Evolutionary conservation across 306 rosid genomes (phyloP).

Genomic region (cucumber (Cucumis sativus)): DNA sequence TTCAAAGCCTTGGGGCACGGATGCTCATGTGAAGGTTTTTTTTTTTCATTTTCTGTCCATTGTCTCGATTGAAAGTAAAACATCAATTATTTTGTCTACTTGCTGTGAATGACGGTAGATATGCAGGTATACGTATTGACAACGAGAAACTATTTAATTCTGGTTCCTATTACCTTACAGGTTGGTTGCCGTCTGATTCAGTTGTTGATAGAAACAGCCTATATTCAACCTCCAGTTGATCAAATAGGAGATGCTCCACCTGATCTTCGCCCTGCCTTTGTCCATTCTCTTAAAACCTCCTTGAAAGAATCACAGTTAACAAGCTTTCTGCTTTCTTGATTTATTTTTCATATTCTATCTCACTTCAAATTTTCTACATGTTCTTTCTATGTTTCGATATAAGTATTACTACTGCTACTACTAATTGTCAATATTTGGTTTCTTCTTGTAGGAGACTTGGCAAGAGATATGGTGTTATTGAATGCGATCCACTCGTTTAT

Average conservation of each 20-base stretch:
- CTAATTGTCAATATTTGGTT: neutral
- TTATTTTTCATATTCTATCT: neutral
- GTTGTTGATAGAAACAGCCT: constrained; percentile 70
- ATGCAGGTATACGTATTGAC: neutral
- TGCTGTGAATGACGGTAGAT: neutral
- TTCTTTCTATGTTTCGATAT: neutral
- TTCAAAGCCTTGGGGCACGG: constrained; percentile 81
- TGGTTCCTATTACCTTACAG: constrained; percentile 18
- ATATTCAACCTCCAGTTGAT: constrained; percentile 70
- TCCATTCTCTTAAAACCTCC: constrained; percentile 44
- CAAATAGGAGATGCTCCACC: constrained; percentile 65
- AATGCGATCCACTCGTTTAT: constrained; percentile 65
- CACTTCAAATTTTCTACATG: neutral
- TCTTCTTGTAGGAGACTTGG: constrained; percentile 37
- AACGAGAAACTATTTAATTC: neutral
- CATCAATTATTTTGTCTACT: neutral
- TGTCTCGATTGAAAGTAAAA: neutral
- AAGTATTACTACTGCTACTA: neutral
- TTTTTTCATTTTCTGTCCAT: neutral
- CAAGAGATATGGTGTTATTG: constrained; percentile 85
- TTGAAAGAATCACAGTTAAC: constrained; percentile 48
- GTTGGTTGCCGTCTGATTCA: constrained; percentile 69
- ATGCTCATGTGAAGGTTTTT: constrained; percentile 75
- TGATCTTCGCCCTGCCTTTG: constrained; percentile 80
- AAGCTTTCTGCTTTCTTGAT: constrained; percentile 2